These are phyloP conservation scores for Steccherinum ochraceum DNA, from an alignment of 768 basidiomycete genomes.

Conservation along the genomic window DNA sequence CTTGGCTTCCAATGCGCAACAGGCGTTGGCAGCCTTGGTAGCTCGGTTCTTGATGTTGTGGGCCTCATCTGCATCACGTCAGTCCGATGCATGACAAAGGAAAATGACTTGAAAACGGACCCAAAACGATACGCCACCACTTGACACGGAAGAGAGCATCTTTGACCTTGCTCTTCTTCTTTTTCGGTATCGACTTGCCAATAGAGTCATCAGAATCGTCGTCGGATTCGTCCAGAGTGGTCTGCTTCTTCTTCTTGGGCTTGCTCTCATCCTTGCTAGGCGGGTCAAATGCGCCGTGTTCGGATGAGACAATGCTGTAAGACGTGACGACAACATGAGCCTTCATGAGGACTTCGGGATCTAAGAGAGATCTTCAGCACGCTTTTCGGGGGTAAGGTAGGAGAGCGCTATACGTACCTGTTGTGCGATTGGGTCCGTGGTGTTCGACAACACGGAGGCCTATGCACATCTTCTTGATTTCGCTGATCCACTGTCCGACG, in stretches of 20 bases:
- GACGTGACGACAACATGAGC: constrained; percentile 82
- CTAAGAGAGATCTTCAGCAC: constrained; percentile 26
- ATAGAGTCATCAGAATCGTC: constrained; percentile 25
- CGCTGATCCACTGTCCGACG: constrained; percentile 86
- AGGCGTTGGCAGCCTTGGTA: constrained; percentile 33
- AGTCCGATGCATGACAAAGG: too few relatives aligned
- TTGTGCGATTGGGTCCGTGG: constrained; percentile 71
- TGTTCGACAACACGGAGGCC: constrained; percentile 71
- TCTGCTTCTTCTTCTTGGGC: constrained; percentile 30
- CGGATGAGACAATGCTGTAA: constrained; percentile 78
- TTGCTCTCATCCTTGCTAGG: constrained; percentile 51
- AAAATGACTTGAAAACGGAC: too few relatives aligned
- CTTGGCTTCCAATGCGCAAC: constrained; percentile 35
- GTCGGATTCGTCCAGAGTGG: constrained; percentile 20
- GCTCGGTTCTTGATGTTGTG: constrained; percentile 52
- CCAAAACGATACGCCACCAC: constrained; percentile 84
- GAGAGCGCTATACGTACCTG: constrained; percentile 37
- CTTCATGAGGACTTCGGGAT: constrained; percentile 44
- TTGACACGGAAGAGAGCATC: constrained; percentile 70
- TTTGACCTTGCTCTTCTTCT: constrained; percentile 43
- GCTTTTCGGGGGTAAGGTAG: neutral
- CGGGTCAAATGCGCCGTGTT: constrained; percentile 51
- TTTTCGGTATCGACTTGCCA: constrained; percentile 35
- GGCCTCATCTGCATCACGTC: constrained; percentile 41
- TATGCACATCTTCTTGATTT: constrained; percentile 68